These are phyloP conservation scores for Inga laurina DNA, from an alignment of 306 rosid species.

Conservation along the genomic window DNA sequence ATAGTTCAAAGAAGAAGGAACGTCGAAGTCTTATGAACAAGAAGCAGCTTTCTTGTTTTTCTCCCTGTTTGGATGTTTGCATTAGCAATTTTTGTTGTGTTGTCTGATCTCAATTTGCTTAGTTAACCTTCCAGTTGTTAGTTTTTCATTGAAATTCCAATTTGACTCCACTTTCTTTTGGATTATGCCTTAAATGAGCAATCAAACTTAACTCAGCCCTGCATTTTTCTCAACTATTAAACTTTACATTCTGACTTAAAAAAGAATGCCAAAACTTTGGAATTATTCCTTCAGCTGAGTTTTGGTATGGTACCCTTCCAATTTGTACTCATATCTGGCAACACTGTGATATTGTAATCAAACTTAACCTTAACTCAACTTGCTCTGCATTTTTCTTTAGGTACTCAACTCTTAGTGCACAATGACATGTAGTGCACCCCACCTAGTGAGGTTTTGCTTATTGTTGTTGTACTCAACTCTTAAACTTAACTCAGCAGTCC, in stretches of 20 bases:
- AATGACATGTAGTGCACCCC: no score
- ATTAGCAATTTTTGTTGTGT: background rate
- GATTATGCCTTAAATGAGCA: background rate
- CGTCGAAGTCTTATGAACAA: background rate
- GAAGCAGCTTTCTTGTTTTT: background rate
- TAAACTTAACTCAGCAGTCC: no score
- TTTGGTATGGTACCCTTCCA: background rate
- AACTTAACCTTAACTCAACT: no score
- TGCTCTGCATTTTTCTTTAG: no score
- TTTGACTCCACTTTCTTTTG: background rate
- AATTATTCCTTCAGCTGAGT: background rate
- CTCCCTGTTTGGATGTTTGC: background rate
- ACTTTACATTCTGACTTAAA: no score
- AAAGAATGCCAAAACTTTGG: background rate
- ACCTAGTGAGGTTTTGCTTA: no score
- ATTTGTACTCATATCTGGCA: background rate
- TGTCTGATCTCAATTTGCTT: background rate
- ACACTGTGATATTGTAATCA: no score
- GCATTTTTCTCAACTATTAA: background rate
- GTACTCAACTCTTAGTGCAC: no score
- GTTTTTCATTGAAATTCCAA: background rate
- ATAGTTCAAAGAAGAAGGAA: background rate
- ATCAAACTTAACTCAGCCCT: background rate
- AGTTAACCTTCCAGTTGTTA: background rate
- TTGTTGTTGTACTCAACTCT: no score